phyloP scores from a whole-genome alignment of 148 eudicot species.

The Fallopia convolvulus region DNA sequence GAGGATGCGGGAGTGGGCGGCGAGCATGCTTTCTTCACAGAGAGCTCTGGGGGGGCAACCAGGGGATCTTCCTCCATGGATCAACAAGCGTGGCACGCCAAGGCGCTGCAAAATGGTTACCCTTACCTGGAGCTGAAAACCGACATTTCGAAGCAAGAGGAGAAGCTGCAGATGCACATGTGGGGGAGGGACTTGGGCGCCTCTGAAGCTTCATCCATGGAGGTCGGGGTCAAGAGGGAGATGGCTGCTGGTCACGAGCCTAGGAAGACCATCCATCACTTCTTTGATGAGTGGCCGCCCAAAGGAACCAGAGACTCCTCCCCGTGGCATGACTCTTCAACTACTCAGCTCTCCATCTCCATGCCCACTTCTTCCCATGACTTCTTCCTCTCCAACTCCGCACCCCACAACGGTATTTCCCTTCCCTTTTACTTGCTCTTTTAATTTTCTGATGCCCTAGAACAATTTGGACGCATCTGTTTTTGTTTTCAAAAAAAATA shows the following conservation, averaged over 20 bases:
- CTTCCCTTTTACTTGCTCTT: neutral
- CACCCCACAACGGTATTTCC: conserved; percentile 22
- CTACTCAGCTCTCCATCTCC: conserved; percentile 44
- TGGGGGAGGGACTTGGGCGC: conserved; percentile 37
- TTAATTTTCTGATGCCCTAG: too few relatives aligned
- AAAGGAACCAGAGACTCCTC: conserved; percentile 21
- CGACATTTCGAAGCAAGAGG: neutral
- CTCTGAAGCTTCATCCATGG: conserved; percentile 29
- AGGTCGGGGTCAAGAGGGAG: conserved; percentile 22
- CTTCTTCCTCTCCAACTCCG: conserved; percentile 33
- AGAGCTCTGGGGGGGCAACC: conserved; percentile 27
- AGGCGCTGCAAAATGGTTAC: conserved; percentile 19
- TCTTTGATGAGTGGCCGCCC: conserved; percentile 45
- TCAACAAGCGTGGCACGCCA: too few relatives aligned
- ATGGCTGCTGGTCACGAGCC: neutral
- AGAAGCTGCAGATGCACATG: too few relatives aligned
- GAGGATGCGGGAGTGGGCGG: conserved; percentile 34
- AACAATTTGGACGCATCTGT: too few relatives aligned
- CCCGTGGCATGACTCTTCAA: conserved; percentile 24
- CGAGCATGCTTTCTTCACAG: conserved; percentile 39
- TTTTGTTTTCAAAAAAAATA: too few relatives aligned
- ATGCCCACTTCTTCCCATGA: conserved; percentile 35
- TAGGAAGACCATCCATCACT: conserved; percentile 38
- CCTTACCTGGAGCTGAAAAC: conserved; percentile 22
- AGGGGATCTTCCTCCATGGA: conserved; percentile 28